Base-by-base conservation (phyloP, 768 basidiomycete genomes). In the Phylloporus sp. region DNA sequence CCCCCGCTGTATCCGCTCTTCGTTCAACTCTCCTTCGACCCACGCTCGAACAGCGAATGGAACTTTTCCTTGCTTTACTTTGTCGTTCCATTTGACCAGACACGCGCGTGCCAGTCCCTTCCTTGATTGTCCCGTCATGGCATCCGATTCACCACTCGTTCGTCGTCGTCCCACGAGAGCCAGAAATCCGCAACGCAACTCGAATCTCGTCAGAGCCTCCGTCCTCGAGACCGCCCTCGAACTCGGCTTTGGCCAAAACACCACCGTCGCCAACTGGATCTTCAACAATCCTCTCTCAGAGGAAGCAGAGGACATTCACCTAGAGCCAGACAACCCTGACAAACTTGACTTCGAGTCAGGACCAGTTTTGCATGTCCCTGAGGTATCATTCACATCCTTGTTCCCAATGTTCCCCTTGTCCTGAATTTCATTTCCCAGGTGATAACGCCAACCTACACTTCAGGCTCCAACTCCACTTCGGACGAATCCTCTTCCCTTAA, bases 191-290 rank as follows among this genome's bases (percentile, higher is more conserved):
- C 50, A 50, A 18, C 77, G 82, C 32, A 71, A 80, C 57, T 83
- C 83, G 1, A 77, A 71, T 62, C 62, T 75, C 13, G 69, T 87
- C 17, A 76, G 86, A 14, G 84, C 86, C 2, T 86, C 84, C 14
- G 84, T 88, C 20, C 76, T 87, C 32, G 84, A 88, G 57, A 82
- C 74, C 7, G 86, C 85, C 7, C 71, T 87, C 31, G 70, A 84
- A 59, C 75, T 88, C 11, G 86, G 86, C 4, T 60, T 87, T 17
- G 76, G 76, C 26, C 73, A 66, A 27, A 84, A 77, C 50, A 69
- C 74, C 15, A 71, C 78, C 22, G 78, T 87, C 17, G 76, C 82
- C 6, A 70, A 81, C 50, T 85, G 85, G 81, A 84, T 88, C 60
- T 86, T 86, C 63, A 80, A 77, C 48, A 79, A 82, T 37, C 66